phyloP scores from a whole-genome alignment of 2,329 filamentous ascomycete genomes.

The Microsporum audouinii region DNA sequence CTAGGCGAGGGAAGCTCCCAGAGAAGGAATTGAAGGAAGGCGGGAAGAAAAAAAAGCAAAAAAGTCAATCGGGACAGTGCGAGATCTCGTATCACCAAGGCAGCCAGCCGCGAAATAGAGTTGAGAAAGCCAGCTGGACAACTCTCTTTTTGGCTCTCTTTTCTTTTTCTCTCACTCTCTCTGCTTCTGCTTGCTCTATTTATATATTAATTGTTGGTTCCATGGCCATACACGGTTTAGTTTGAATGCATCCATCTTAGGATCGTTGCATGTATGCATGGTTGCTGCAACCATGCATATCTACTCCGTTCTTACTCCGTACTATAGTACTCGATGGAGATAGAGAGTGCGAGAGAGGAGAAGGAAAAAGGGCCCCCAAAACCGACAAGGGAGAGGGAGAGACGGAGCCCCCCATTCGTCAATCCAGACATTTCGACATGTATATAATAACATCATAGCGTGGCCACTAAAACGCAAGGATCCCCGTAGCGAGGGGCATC shows the following conservation, averaged over 20 bases:
- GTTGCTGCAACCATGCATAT: not conserved
- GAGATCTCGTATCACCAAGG: slow-evolving; percentile 5
- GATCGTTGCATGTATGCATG: not conserved
- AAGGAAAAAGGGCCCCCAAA: not conserved
- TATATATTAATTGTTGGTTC: not conserved
- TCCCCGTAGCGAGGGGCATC: not conserved
- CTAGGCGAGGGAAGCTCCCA: not conserved
- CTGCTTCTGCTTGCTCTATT: not conserved
- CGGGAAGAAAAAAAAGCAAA: not conserved
- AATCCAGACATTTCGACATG: not conserved
- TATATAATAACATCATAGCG: not conserved
- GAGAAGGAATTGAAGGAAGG: not conserved
- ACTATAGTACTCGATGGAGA: too few species aligned
- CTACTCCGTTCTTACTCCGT: not conserved
- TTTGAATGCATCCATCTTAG: not conserved
- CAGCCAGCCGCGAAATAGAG: slow-evolving; percentile 5
- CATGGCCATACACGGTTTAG: not conserved
- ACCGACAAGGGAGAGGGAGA: not conserved
- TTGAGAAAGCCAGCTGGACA: not conserved
- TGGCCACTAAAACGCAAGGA: not conserved
- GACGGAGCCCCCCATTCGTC: not conserved
- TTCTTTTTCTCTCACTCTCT: not conserved
- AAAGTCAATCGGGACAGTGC: not conserved
- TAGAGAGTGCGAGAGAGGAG: not conserved
- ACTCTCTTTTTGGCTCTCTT: not conserved